Conservation (phyloP, 2,329 filamentous ascomycete genomes). For the Lasiodiplodia gonubiensis region DNA sequence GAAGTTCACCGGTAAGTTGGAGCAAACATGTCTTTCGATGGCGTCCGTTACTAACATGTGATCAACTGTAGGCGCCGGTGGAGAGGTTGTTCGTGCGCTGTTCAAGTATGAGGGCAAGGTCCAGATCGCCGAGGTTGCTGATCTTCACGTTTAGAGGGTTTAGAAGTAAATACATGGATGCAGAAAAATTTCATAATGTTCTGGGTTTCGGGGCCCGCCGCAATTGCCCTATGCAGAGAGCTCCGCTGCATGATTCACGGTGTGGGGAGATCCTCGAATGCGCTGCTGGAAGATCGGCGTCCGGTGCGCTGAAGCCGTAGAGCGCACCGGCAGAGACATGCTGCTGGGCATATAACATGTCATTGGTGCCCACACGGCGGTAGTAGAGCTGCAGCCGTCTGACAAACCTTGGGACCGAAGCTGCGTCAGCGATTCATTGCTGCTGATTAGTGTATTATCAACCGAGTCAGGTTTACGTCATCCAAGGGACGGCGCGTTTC, state of each 20-base stretch:
- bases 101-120: slow-evolving; percentile 22
- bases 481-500: background rate
- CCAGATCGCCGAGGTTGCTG: slow-evolving; percentile 20
- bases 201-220: background rate
- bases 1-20: slow-evolving; percentile 47
- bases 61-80: slow-evolving; percentile 9
- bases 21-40: background rate
- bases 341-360: background rate
- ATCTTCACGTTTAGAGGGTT: slow-evolving; percentile 26
- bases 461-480: slow-evolving; percentile 22
- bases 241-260: background rate
- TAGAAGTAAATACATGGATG: background rate
- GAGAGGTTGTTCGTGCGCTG: slow-evolving; percentile 27
- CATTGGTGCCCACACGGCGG: background rate
- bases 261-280: slow-evolving; percentile 7
- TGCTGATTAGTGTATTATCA: slow-evolving; percentile 10
- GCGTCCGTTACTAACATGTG: background rate
- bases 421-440: slow-evolving; percentile 21
- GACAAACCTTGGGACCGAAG: background rate
- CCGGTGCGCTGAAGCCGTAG: slow-evolving; percentile 14
- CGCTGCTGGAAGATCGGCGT: slow-evolving; percentile 1
- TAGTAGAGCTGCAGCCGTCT: slow-evolving; percentile 12
- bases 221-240: background rate
- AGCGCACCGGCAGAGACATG: background rate
- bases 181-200: background rate